These are phyloP conservation scores for Penicillium sp. DNA, from an alignment of 2,329 filamentous ascomycete species.

Conservation along the genomic window DNA sequence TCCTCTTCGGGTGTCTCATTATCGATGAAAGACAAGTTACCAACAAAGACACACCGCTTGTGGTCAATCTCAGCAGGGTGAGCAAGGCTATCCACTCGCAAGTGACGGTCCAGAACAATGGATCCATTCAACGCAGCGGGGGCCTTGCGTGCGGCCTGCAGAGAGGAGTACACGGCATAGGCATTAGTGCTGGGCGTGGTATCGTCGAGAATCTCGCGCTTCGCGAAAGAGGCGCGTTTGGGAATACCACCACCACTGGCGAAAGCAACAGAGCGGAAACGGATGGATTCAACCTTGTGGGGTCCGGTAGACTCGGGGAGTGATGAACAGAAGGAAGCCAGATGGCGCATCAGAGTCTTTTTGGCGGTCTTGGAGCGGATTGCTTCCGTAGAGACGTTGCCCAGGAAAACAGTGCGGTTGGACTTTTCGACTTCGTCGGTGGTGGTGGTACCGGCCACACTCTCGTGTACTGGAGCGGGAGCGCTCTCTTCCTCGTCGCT, in stretches of 20 bases:
- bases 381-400: conserved; percentile 81
- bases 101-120: conserved; percentile 78
- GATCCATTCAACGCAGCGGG: conserved; percentile 79
- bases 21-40: conserved; percentile 94
- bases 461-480: conserved; percentile 42
- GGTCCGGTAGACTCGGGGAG: conserved; percentile 51
- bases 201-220: conserved; percentile 83
- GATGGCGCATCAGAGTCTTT: conserved; percentile 73
- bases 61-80: conserved; percentile 83
- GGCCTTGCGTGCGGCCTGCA: conserved; percentile 73
- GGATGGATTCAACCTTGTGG: conserved; percentile 83
- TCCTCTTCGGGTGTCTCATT: conserved; percentile 72
- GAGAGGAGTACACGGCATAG: conserved; percentile 83
- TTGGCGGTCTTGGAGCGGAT: conserved; percentile 80
- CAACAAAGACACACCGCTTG: conserved; percentile 90
- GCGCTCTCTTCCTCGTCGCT: conserved; percentile 32
- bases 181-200: conserved; percentile 94
- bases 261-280: conserved; percentile 92
- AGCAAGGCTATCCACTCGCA: conserved; percentile 87
- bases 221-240: conserved; percentile 92
- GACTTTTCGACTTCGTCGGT: conserved; percentile 75
- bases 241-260: conserved; percentile 69
- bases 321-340: conserved; percentile 70
- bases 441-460: conserved; percentile 36
- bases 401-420: conserved; percentile 84